Evolutionary conservation across 768 basidiomycete genomes (phyloP), one percentile per base, ranked within the genome.

Genomic region (Lactarius trivialis): DNA sequence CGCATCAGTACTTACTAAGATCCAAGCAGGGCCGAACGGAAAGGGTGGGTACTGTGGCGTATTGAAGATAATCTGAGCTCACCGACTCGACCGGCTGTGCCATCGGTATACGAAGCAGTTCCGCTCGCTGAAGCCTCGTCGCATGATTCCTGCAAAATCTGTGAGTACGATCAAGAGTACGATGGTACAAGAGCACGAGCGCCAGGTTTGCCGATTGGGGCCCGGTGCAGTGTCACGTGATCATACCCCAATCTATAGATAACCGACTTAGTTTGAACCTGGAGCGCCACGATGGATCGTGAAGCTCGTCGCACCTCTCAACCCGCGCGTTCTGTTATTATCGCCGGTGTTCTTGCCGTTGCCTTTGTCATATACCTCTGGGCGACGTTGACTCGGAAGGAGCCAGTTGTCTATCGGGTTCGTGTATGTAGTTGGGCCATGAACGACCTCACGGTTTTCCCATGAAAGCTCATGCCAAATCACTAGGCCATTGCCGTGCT

Each of bases 21-120:
- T 94, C 86, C 86, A 91, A 7, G 84, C 93, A 61, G 91, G 92
- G 36, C 90, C 89, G 70, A 95, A 96, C 37, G 93, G 93, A 71
- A 96, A 96, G 61, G 94, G 75, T n/a, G n/a, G n/a, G n/a, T n/a
- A n/a, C n/a, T n/a, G n/a, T n/a, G n/a, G n/a, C n/a, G n/a, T n/a
- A n/a, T n/a, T n/a, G n/a, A n/a, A n/a, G n/a, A n/a, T n/a, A n/a
- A n/a, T n/a, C n/a, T n/a, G n/a, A n/a, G n/a, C n/a, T n/a, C n/a
- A n/a, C n/a, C n/a, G n/a, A n/a, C n/a, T n/a, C n/a, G n/a, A n/a
- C n/a, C n/a, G n/a, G n/a, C n/a, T n/a, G n/a, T n/a, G n/a, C n/a
- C n/a, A n/a, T n/a, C n/a, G n/a, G n/a, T n/a, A n/a, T n/a, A n/a
- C n/a, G n/a, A n/a, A 30, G 30, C 6, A 30, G 30, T 30, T 3